A percentile compares a stretch with the other conserved stretches of the same genome.
These are phyloP conservation scores for Fusarium circinatum DNA, from an alignment of 2,329 filamentous ascomycete species.

Conservation along the genomic window DNA sequence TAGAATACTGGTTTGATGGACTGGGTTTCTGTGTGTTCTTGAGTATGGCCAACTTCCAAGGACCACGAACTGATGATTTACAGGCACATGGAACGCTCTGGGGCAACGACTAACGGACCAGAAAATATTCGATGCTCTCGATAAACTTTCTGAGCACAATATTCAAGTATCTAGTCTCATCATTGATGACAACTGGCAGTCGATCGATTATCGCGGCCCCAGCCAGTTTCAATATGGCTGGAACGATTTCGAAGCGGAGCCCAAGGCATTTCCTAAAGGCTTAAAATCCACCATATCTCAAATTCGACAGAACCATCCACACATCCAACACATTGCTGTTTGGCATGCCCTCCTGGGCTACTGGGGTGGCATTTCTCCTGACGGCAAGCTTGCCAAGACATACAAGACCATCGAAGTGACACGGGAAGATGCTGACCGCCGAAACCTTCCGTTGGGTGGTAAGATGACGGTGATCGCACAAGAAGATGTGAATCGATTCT, in stretches of 20 bases:
- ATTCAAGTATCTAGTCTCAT: constrained; percentile 88
- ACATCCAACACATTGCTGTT: constrained; percentile 85
- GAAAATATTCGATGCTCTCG: constrained; percentile 80
- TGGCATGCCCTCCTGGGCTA: constrained; percentile 94
- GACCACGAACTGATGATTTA: constrained; percentile 23
- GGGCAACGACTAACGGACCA: constrained; percentile 85
- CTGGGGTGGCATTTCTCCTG: constrained; percentile 87
- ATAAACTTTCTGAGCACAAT: constrained; percentile 73
- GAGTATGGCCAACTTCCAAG: background rate
- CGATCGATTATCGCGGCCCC: constrained; percentile 65
- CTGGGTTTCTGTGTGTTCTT: constrained; percentile 81
- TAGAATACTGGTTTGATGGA: constrained; percentile 91
- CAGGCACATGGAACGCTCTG: constrained; percentile 90
- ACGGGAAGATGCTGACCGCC: constrained; percentile 58
- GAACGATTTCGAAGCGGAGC: constrained; percentile 88
- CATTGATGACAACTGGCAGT: constrained; percentile 98
- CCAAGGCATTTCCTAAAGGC: constrained; percentile 80
- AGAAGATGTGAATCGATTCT: constrained; percentile 80
- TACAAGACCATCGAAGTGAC: constrained; percentile 79
- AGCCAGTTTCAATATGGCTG: constrained; percentile 71
- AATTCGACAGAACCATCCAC: constrained; percentile 75
- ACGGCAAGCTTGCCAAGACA: constrained; percentile 76
- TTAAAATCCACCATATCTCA: constrained; percentile 75
- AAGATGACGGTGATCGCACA: constrained; percentile 78
- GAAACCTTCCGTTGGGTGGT: constrained; percentile 64